These are phyloP conservation scores for Porpolomopsis calyptriformis DNA, from an alignment of 768 basidiomycete species.

Conservation along the genomic window DNA sequence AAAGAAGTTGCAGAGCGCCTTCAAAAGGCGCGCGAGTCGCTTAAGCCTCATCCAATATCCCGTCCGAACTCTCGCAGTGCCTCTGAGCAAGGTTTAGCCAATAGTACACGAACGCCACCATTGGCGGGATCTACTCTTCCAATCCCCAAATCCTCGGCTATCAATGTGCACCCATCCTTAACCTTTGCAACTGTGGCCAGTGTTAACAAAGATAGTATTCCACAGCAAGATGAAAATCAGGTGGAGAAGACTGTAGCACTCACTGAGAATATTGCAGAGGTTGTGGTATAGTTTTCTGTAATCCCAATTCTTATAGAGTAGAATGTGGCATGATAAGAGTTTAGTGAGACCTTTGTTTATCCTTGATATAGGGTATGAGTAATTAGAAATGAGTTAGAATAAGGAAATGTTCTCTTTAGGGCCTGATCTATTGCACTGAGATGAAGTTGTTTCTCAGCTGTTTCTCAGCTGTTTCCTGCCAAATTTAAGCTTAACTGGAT, in stretches of 20 bases:
- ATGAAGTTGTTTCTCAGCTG: no score
- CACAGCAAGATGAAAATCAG: conserved; percentile 9
- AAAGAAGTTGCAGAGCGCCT: conserved; percentile 63
- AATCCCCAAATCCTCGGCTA: conserved; percentile 12
- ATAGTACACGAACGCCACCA: conserved; percentile 24
- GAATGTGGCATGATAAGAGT: no score
- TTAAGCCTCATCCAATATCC: conserved; percentile 36
- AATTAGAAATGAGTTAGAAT: no score
- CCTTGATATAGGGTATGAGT: no score
- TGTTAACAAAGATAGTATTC: conserved; percentile 30
- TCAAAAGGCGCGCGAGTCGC: conserved; percentile 53
- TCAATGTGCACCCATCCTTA: conserved; percentile 58
- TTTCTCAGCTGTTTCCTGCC: no score
- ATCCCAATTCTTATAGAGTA: no score
- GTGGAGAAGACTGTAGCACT: conserved; percentile 11
- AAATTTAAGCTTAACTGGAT: no score
- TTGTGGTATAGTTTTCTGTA: neutral
- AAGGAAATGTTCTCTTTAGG: no score
- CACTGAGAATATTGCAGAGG: neutral
- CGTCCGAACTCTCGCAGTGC: conserved; percentile 41
- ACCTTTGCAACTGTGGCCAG: conserved; percentile 75
- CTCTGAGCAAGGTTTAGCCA: conserved; percentile 32
- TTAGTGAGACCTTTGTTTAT: no score
- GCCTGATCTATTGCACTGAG: no score
- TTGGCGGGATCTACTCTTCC: conserved; percentile 20